Base-by-base conservation (phyloP, 192 early-diverging fungal species). In the Haplosporangium gracile region DNA sequence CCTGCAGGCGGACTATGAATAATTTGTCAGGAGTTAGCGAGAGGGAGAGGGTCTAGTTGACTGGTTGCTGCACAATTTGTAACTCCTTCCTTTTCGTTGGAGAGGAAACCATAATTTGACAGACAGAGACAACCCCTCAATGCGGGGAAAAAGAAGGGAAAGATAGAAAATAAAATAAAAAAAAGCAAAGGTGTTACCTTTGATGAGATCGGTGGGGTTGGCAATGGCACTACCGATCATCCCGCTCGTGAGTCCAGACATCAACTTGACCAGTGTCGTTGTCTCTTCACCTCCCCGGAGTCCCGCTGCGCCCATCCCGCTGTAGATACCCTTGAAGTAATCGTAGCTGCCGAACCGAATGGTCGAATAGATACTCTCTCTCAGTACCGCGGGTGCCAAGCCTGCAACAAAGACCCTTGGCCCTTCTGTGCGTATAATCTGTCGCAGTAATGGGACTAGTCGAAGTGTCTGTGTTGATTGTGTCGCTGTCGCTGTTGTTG, bases 131-230 rank as follows among this genome's bases (percentile, higher is more conserved):
- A 74, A 68, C 32, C 42, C 15, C 72, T 9, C 49, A 70, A 36
- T 40, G 73, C 34, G 78, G 32, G 24, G 68, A 40, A 29, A 1
- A 38, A 70, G 75, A n/a, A 20, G 26, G 13, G 20, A 39, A 26
- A 29, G 43, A 49, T 68, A 9, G 70, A n/a, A 26, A 11, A 34
- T 2, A 60, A 45, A 2, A 22, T 3, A 49, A 53, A 70, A 6
- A 49, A 10, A 7, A n/a, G 0, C 18, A 70, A 36, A 32, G n/a
- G 24, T 4, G 15, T 49, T 74, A 80, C 87, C 87, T 81, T 88
- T 88, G 69, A 88, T 84, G 32, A 88, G 76, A 39, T 88, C 88
- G 43, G 88, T 88, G 26, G 88, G 88, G 68, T 88, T 88, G 65
- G 88, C 88, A 42, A 88, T 85, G 4, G 72, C 78, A 72, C 78